phyloP scores from a whole-genome alignment of 257 asterid genomes.

The Jasminum sambac region DNA sequence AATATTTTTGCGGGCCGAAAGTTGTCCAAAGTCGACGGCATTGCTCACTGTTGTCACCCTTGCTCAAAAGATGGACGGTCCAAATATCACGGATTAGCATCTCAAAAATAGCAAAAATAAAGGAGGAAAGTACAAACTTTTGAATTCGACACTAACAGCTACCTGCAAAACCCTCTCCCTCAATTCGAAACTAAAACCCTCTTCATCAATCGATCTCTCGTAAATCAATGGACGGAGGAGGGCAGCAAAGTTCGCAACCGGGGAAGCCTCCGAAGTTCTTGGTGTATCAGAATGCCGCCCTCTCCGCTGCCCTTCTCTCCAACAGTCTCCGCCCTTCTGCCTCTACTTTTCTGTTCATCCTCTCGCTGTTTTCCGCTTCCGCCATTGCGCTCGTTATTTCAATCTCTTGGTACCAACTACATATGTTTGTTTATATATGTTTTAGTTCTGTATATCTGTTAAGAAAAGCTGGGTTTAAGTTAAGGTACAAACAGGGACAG shows the following conservation, averaged over 20 bases:
- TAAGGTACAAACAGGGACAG: not conserved
- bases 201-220: conserved; percentile 10
- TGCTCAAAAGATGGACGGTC: no score
- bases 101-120: not conserved
- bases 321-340: conserved; percentile 70
- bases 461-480: conserved; percentile 8
- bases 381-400: conserved; percentile 43
- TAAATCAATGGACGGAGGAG: conserved; percentile 38
- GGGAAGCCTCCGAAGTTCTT: conserved; percentile 60
- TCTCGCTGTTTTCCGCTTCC: conserved; percentile 54
- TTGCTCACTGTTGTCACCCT: no score
- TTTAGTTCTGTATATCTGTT: conserved; percentile 7
- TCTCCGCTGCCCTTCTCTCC: conserved; percentile 84
- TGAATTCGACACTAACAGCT: not conserved
- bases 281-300: conserved; percentile 78
- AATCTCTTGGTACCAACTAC: conserved; percentile 35
- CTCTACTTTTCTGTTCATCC: conserved; percentile 50
- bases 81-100: no score
- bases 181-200: conserved; percentile 16
- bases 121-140: not conserved
- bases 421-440: not conserved
- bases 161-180: not conserved
- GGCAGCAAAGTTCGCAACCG: conserved; percentile 33
- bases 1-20: no score
- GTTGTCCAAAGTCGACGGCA: no score